Base-by-base conservation (phyloP, 1,284 basidiomycete genomes). In the Blastosporella zonata region DNA sequence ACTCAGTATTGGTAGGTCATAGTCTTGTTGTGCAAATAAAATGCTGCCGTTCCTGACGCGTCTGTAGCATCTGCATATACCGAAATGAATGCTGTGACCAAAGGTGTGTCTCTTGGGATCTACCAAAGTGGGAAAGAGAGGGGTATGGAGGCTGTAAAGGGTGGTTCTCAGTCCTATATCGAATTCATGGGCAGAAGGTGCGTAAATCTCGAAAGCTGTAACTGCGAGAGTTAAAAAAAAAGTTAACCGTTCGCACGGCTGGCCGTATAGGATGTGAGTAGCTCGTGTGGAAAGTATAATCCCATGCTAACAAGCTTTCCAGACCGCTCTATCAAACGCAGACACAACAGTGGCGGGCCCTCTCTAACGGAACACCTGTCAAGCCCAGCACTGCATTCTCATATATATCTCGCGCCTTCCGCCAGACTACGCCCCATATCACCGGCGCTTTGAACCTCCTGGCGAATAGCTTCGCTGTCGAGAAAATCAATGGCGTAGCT, bases 121-220 rank as follows among this genome's bases (percentile, higher is more conserved):
- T 79, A 82, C 60, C 70, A 81, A 23, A 66, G 79, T 57, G 68
- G 69, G 18, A 82, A 75, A 53, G 73, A 73, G 49, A 72, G 73
- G 50, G 78, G 75, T 21, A 69, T 76, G 46, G 78, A 84, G 44
- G 78, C 81, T 2, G 66, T 64, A 8, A 69, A 68, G 49, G 78
- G 75, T 12, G 87, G 86, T 28, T 78, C 86, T 7, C 95, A 98
- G 67, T 94, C 96, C 2, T 97, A 90, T 67, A 90, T 97, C 17
- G 90, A 93, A 55, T 70, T 98, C 35, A 88, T 98, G 81, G 86
- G 90, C 35, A 77, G 89, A 65, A 82, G 86, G 89, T 91, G 61
- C 65, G 85, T 67, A n/a, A n/a, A 20, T 43, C 18, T 38, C 7
- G 6, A 31, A 31, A 13, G 29, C 6, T 23, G n/a, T n/a, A 20